Evolutionary conservation across 805 yeast species (phyloP).

Genomic region (Kluyveromyces siamensis): DNA sequence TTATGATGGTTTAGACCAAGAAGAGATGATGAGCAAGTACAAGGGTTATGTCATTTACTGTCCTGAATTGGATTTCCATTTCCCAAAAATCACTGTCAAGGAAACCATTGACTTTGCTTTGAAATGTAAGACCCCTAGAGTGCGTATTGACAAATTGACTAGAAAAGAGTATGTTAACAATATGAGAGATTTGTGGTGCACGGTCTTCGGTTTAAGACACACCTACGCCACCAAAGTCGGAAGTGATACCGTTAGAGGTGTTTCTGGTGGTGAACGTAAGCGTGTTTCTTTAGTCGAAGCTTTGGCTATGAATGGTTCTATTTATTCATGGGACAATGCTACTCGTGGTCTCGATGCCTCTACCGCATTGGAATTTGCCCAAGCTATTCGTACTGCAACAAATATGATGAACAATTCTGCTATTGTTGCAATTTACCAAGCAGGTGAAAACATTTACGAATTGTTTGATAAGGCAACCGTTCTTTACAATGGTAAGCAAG

Average conservation of each 20-base stretch:
- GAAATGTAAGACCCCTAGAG: slow-evolving; percentile 39
- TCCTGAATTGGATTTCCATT: slow-evolving; percentile 43
- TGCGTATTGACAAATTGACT: slow-evolving; percentile 35
- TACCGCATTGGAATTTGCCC: slow-evolving; percentile 57
- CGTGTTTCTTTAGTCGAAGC: slow-evolving; percentile 65
- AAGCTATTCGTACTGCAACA: slow-evolving; percentile 51
- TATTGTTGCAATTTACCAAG: slow-evolving; percentile 59
- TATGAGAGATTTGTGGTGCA: slow-evolving; percentile 33
- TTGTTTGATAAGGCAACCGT: slow-evolving; percentile 55
- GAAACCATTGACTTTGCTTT: slow-evolving; percentile 44
- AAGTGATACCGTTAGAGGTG: slow-evolving; percentile 59
- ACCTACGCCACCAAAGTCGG: slow-evolving; percentile 58
- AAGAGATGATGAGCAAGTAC: slow-evolving; percentile 38
- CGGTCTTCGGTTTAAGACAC: slow-evolving; percentile 48
- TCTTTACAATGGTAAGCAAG: slow-evolving; percentile 51
- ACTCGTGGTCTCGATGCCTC: slow-evolving; percentile 66
- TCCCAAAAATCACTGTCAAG: slow-evolving; percentile 42
- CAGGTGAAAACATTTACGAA: slow-evolving; percentile 54
- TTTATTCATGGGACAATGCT: slow-evolving; percentile 61
- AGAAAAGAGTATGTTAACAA: slow-evolving; percentile 32
- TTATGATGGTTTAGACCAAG: slow-evolving; percentile 42
- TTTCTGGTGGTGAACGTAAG: slow-evolving; percentile 67
- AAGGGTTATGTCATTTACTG: slow-evolving; percentile 43
- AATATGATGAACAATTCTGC: slow-evolving; percentile 49
- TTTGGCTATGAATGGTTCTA: slow-evolving; percentile 41